Base-by-base conservation (phyloP, 73 alveolate species). In the Tetrahymena borealis region DNA sequence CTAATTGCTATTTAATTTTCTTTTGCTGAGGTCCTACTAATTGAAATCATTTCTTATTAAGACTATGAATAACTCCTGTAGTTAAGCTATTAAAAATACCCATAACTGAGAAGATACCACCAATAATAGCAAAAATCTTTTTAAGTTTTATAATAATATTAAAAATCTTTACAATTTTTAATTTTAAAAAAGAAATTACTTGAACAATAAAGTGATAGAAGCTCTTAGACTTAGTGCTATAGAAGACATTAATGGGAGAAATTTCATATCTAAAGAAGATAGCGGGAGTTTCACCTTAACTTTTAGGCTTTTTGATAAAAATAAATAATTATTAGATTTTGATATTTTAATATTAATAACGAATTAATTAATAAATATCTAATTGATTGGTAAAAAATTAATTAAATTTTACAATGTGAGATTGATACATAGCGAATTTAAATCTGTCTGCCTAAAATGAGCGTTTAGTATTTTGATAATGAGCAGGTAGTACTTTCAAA, bases 41-140 rank as follows among this genome's bases (percentile, higher is more conserved):
- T n/a, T n/a, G n/a, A n/a, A n/a, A n/a, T n/a, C n/a, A n/a, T n/a
- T n/a, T n/a, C n/a, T n/a, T n/a, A n/a, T n/a, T n/a, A n/a, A n/a
- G n/a, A n/a, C n/a, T n/a, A n/a, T n/a, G 13, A 35, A 60, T 60
- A 9, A 60, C 85, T 20, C 85, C 85, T 2, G 85, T 60, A 60
- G 85, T 60, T 35, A 60, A 60, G 28, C 85, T 60, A 41, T 79
- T 78, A 41, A 93, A 90, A 32, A 93, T 93, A 32, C 95, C 95
- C 60, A 93, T 40, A 39, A 93, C 95, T 39, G 95, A 90, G 78
- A 93, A 79, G 13, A 93, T 90, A 20, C 95, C 95, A 8, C 95
- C 95, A 31, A 93, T 10, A 32, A 93, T 93, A 11, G 95, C 95
- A 36, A 93, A 33, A 35, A 60, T 60, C 85, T 60, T 24, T 15